Evolutionary conservation across 2,329 filamentous ascomycete genomes (phyloP), one percentile per base, ranked within the genome.

Genomic region (Aspergillus fructus): DNA sequence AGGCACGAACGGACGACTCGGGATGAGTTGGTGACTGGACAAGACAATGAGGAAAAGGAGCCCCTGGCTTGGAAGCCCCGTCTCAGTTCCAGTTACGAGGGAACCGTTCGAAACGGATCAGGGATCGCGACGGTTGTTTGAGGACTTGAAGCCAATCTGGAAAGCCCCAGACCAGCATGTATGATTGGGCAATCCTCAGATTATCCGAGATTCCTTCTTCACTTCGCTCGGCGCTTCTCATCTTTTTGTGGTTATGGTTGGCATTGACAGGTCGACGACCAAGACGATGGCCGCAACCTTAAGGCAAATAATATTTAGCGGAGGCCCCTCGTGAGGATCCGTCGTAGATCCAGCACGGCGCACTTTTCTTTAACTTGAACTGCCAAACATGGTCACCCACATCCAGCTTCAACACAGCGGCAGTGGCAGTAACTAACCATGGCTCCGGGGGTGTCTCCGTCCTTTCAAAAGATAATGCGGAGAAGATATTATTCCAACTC

Each of bases 171-270:
- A 9, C 15, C 12, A 42, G 19, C 19, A n/a, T 17, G 11, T 34
- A n/a, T 53, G n/a, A 53, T 53, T 53, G 51, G 51, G 33, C 33
- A 51, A 19, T 15, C 12, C 24, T 40, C 30, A 37, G 42, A 40
- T 48, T 41, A 15, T 53, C 19, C 19, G 24, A 30, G 43, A 33
- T 37, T 45, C 9, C 9, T 9, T 30, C 8, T 30, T 30, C 9
- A 52, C n/a, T 24, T 21, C 19, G 13, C 11, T 49, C 46, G 46
- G 21, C 46, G 21, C 23, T 34, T 23, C 9, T 2, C 4, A 5
- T 5, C 12, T 37, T 15, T 5, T 37, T 37, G 15, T 37, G 34
- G 6, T n/a, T 7, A 19, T 34, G 8, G 33, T 21, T 27, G 45
- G 11, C 24, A 48, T 48, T 11, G 27, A 30, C 27, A 21, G 30